Base-by-base conservation (phyloP, 768 basidiomycete species). In the Boletus insuetus region DNA sequence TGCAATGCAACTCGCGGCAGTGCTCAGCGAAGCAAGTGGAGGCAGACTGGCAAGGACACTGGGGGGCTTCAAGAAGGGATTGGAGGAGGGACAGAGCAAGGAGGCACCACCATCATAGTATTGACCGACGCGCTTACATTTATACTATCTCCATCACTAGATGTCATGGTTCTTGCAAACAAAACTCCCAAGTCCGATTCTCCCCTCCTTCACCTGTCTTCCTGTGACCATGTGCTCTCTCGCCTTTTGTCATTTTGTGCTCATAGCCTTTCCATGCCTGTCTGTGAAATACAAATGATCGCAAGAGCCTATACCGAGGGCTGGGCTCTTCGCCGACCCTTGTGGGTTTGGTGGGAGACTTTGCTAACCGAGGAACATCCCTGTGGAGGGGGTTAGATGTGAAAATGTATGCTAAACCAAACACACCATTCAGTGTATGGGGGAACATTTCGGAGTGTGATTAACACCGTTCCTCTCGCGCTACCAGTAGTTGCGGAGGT, bases 181-280 rank as follows among this genome's bases (percentile, higher is more conserved):
- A 92, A 72, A 95, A 94, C 69, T 94, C 90, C 92, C 93, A 95
- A 58, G 90, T 94, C 56, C 91, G 77, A 60, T 93, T 89, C 62
- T 86, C 89, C 45, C 84, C 89, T 10, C 82, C 87, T 65, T 83
- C 84, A 37, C 83, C 89, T 13, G 83, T 90, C 74, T 70, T 86
- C 26, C 81, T 83, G 39, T 74, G 80, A 29, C 82, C 86, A 66
- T 81, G 81, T 0, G 69, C 89, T 68, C 82, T 78, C 74, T 82
- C 91, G 6, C 95, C 95, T 65, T 94, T 89, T 4, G 96, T 97
- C 85, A 96, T 89, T n/a, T 91, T 77, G 69, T 98, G 96, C 62
- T 87, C 87, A 63, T 98, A 98, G 1, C 91, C 93, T 46, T 80
- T 82, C 84, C 93, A 98, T 0, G 74, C 58, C 11, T 69, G 69